A percentile compares a stretch with the other conserved stretches of the same genome.
Conservation (phyloP, 2,329 filamentous ascomycete genomes). For the Sporothrix mexicana region DNA sequence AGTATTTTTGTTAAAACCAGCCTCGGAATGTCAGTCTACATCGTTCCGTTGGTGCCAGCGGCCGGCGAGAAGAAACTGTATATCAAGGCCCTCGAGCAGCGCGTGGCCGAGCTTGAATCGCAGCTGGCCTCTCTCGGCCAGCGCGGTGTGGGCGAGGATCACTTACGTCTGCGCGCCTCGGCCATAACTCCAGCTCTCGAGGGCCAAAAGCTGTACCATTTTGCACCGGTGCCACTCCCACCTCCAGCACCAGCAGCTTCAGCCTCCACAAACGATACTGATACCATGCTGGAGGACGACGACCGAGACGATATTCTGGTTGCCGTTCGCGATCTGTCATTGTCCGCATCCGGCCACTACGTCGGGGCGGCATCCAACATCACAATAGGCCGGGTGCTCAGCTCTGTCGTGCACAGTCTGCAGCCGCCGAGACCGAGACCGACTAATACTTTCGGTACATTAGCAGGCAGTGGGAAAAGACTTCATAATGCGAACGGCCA, state of each 20-base stretch:
- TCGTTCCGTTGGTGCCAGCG: neutral
- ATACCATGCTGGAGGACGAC: neutral
- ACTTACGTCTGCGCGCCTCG: neutral
- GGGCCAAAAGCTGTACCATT: constrained; percentile 1
- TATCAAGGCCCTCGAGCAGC: constrained; percentile 3
- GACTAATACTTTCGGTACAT: neutral
- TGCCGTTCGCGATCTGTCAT: neutral
- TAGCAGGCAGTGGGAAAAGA: neutral
- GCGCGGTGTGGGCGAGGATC: neutral
- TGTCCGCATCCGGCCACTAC: neutral
- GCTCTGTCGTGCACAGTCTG: neutral
- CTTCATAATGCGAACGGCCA: neutral
- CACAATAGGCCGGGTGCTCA: neutral
- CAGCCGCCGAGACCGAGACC: neutral
- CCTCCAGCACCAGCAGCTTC: neutral
- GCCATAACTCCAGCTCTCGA: neutral
- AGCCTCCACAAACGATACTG: neutral
- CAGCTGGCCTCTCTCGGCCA: neutral
- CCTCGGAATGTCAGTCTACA: neutral
- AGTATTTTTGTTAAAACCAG: neutral
- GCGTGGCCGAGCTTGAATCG: neutral
- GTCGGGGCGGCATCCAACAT: constrained; percentile 1
- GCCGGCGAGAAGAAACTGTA: neutral
- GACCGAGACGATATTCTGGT: neutral
- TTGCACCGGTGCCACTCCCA: neutral